Base-by-base conservation (phyloP, 1,284 basidiomycete species). In the Stereum hirsutum region DNA sequence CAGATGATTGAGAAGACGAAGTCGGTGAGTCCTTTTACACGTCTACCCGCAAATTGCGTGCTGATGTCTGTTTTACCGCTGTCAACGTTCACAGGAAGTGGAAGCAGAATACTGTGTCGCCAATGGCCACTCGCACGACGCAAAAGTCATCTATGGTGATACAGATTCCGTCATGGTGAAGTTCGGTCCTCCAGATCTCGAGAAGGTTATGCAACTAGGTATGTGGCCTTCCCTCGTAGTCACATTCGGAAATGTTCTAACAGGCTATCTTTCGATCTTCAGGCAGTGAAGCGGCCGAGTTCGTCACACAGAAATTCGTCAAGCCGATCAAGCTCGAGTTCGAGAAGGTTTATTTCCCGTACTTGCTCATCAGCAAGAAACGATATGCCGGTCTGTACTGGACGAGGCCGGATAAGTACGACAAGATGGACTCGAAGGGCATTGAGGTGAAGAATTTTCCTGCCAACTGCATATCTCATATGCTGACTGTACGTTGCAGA, bases 391-490 rank as follows among this genome's bases (percentile, higher is more conserved):
- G 93, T 4, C 63, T 96, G 45, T 96, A 98, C 57, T 97, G 94
- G 94, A 97, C 93, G 1, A 81, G 78, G 50, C 69, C 83, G 6
- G 92, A 96, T 36, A 94, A 91, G 60, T 93, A 89, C 53, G 94
- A 98, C 62, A 97, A 97, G 68, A 96, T 97, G 94, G 93, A 98
- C 55, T 86, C 94, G 1, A 98, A 98, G 64, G 93, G 93, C 54
- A 97, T 98, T 47, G 93, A 98, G 75, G 92, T 92, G 46, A 24
- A 78, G 56, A 3, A 40, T 19, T 43, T 41, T 36, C 31, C 40
- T 21, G 41, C 14, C 42, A n/a, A 46, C 27, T 43, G 26, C n/a
- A 39, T 46, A 31, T 34, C 25, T 39, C 6, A 12, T 32, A 46
- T 6, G 31, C 21, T 37, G 17, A 37, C n/a, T 17, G 17, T 0